These are phyloP conservation scores for Solanum paucissectum DNA, from an alignment of 257 asterid genomes.

Conservation along the genomic window DNA sequence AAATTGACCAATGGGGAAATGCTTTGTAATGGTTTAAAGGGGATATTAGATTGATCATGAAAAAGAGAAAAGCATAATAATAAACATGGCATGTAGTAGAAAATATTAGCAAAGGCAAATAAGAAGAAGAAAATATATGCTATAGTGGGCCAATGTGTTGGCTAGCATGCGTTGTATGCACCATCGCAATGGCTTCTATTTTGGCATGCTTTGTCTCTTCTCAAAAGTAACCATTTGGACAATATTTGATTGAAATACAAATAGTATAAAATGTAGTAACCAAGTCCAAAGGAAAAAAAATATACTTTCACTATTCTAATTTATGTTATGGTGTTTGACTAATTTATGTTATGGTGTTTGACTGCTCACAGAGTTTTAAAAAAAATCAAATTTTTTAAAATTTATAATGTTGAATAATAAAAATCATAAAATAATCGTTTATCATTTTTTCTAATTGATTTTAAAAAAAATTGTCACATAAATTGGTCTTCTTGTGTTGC, in stretches of 20 bases:
- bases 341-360: neutral
- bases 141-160: conserved; percentile 19
- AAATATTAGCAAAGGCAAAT: neutral
- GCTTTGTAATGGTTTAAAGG: neutral
- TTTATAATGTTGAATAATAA: no score
- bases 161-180: conserved; percentile 33
- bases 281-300: neutral
- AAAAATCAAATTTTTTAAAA: no score
- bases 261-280: neutral
- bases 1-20: neutral
- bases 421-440: no score
- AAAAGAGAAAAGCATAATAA: neutral
- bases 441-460: fast-evolving
- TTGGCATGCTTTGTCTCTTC: conserved; percentile 30
- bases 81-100: neutral
- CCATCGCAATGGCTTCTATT: conserved; percentile 8
- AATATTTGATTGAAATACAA: neutral
- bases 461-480: neutral
- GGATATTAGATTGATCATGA: neutral
- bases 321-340: neutral
- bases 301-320: neutral
- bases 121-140: neutral
- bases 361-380: no score
- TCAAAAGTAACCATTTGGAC: neutral
- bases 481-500: neutral